A percentile compares a stretch with the other conserved stretches of the same genome.
phyloP scores from a whole-genome alignment of 805 yeast species.

The Jamesozyma piceae region DNA sequence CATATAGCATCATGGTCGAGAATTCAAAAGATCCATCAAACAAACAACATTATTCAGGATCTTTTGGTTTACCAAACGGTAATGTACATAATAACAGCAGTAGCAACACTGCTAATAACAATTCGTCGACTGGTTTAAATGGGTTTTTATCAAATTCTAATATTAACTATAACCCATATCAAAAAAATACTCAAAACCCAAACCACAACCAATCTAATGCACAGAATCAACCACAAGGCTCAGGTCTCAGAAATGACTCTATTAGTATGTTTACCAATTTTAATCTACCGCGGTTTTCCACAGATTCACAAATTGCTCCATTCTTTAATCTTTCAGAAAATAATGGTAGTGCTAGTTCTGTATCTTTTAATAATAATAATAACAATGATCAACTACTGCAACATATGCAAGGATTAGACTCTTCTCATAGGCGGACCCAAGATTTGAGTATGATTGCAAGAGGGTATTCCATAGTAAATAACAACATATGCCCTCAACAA shows the following conservation, averaged over 20 bases:
- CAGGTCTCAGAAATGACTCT: slow-evolving; percentile 23
- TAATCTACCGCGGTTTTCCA: slow-evolving; percentile 18
- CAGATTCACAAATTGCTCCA: slow-evolving; percentile 23
- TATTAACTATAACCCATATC: neutral
- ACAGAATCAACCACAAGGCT: neutral
- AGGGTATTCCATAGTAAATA: slow-evolving; percentile 25
- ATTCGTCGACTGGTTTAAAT: neutral
- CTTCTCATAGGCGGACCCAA: slow-evolving; percentile 1
- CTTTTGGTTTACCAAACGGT: too few species aligned
- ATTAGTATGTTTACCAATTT: slow-evolving; percentile 18
- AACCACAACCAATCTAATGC: neutral
- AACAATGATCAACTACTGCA: neutral
- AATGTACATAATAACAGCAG: too few species aligned
- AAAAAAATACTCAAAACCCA: neutral
- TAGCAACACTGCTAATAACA: too few species aligned
- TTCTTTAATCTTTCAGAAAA: slow-evolving; percentile 18
- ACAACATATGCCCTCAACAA: slow-evolving; percentile 20
- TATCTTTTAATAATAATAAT: too few species aligned
- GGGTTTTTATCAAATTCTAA: neutral
- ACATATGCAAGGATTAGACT: neutral
- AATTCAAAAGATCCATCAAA: too few species aligned
- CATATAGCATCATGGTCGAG: too few species aligned
- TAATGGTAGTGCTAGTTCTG: neutral
- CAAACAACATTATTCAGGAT: too few species aligned
- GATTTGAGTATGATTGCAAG: slow-evolving; percentile 13